Evolutionary conservation across 2,329 filamentous ascomycete genomes (phyloP), one percentile per base, ranked within the genome.

Genomic region (Colletotrichum brevisporum): DNA sequence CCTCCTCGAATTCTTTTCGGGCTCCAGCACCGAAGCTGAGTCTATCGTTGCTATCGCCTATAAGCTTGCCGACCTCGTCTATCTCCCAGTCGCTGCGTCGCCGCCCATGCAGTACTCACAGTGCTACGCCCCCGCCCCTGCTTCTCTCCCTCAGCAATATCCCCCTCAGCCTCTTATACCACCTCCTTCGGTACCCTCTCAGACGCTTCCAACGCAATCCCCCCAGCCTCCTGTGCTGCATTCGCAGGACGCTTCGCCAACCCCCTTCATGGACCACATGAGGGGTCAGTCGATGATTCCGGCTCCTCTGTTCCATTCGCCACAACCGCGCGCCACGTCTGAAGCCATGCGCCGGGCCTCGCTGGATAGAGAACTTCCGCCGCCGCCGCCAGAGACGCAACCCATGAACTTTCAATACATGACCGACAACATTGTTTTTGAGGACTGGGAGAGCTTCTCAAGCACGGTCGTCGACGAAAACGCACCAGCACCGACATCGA

Each of bases 1-100:
- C 73, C 84, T 90, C 8, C 83, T 92, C 27, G 90, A 92, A 74
- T 90, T 90, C 74, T 91, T 90, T 74, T 89, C 86, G 5, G 85
- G 87, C 45, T 83, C 86, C 41, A 85, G 84, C 56, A 83, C 86
- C 57, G 87, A 89, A 71, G 86, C 88, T 0, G 83, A 87, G 69
- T 84, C 83, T 72, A 83, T 91, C 52, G 87, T 89, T 13, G 82
- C 84, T 61, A 81, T 88, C 60, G 89, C 89, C 4, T 90, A 89
- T 74, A 86, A 88, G 36, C 79, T 88, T 64, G 88, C 86, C 21
- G 83, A 85, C 31, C 82, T 84, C 39, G 81, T 84, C 56, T 79
- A 82, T 31, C 58, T 72, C 2, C 66, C 62, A 18, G 69, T 72
- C 21, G 64, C 58, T 6, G 71, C 71, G 18, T 72, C 71, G 31